Conservation (phyloP, 768 basidiomycete species). For the Pulveroboletus sp. region DNA sequence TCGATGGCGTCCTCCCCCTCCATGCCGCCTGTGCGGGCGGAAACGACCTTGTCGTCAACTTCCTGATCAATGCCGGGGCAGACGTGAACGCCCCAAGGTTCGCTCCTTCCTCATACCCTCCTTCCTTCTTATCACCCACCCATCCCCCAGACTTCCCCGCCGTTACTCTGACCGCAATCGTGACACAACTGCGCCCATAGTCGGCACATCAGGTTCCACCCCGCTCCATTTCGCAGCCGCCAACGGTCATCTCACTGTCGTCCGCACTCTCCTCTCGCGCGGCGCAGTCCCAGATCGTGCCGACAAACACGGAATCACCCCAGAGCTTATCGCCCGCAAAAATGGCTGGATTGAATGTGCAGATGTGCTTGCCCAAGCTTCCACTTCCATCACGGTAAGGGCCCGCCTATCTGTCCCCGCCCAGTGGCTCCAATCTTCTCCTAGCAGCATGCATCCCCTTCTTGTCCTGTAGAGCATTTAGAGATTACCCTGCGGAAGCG, state of each 20-base stretch:
- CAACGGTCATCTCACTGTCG: constrained; percentile 79
- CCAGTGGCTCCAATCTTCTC: constrained; percentile 11
- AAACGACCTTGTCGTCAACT: constrained; percentile 78
- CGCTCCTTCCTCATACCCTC: constrained; percentile 21
- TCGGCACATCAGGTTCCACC: constrained; percentile 83
- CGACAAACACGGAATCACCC: constrained; percentile 91
- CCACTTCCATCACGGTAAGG: constrained; percentile 18
- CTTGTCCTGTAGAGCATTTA: constrained; percentile 29
- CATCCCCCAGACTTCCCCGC: constrained; percentile 52
- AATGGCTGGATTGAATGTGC: constrained; percentile 80
- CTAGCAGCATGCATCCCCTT: constrained; percentile 18
- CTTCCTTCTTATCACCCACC: constrained; percentile 8
- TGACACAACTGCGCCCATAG: constrained; percentile 62
- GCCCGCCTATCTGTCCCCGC: constrained; percentile 3
- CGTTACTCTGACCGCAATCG: constrained; percentile 70
- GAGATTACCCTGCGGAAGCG: constrained; percentile 38
- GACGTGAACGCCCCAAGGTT: constrained; percentile 95
- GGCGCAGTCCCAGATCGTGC: constrained; percentile 77
- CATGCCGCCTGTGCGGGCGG: constrained; percentile 94
- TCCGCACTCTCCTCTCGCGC: constrained; percentile 73
- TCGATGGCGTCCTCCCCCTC: constrained; percentile 94
- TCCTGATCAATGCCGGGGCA: constrained; percentile 91
- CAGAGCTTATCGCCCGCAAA: constrained; percentile 76
- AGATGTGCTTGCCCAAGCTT: constrained; percentile 63
- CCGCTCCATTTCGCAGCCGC: constrained; percentile 97